Evolutionary conservation across 768 basidiomycete species (phyloP).

Genomic region (Russula griseocarnosa): DNA sequence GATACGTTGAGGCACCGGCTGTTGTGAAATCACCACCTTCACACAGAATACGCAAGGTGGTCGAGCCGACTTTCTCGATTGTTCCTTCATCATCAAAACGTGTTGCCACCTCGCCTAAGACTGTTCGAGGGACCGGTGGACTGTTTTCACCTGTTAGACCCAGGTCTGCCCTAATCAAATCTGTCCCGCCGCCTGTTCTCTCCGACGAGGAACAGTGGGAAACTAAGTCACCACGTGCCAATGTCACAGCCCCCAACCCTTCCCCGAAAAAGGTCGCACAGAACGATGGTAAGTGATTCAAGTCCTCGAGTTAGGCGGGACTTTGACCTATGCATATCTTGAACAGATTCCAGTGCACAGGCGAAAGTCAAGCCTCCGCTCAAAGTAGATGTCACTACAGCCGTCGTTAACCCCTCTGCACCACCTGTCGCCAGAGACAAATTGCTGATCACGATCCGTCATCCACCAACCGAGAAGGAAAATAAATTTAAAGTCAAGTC

Average conservation of each 20-base stretch:
- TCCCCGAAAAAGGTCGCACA: neutral
- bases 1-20: neutral
- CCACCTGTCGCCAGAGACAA: conserved; percentile 10
- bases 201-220: conserved; percentile 16
- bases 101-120: neutral
- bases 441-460: conserved; percentile 23
- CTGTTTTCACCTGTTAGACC: neutral
- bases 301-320: neutral
- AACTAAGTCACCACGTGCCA: neutral
- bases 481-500: conserved; percentile 25
- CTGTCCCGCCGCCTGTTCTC: neutral
- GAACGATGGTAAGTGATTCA: conserved; percentile 1
- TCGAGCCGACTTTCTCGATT: conserved; percentile 20
- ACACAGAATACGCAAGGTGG: conserved; percentile 1
- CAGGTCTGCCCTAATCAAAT: conserved; percentile 2
- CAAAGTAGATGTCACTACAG: neutral
- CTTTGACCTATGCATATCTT: neutral
- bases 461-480: conserved; percentile 20
- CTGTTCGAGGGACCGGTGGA: neutral
- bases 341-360: neutral
- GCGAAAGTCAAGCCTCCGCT: conserved; percentile 8
- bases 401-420: neutral
- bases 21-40: neutral
- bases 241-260: neutral
- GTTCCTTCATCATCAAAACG: conserved; percentile 17